Base-by-base conservation (phyloP, 768 basidiomycete species). In the Mycena belliarum region DNA sequence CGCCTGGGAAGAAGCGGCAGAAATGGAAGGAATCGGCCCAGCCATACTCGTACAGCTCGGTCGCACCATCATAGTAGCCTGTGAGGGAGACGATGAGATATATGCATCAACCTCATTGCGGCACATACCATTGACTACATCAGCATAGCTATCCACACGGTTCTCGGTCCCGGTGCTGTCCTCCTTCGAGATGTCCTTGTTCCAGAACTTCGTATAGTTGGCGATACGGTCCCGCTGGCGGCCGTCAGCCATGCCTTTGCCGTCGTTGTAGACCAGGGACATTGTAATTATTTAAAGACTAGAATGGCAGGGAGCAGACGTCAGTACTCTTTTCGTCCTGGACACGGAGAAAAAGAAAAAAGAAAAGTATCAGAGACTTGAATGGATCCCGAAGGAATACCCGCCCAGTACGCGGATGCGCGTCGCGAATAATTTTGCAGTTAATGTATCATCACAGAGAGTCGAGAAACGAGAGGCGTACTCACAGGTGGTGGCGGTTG, bases 41-140 rank as follows among this genome's bases (percentile, higher is more conserved):
- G 50, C 91, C 95, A 67, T 91, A 97, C 72, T 98, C 95, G 76
- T 98, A 97, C 57, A 98, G 78, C 69, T 93, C 86, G 4, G 96
- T 98, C 8, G 93, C 94, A 65, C 93, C 96, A 70, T 99, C 95
- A 65, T 98, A 99, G 77, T 96, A 98, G 41, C 94, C 94, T 93
- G 49, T n/a, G 20, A 6, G 29, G 29, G 29, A 32, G 12, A 12
- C 29, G 29, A 32, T n/a, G n/a, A n/a, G n/a, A 32, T 6, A 12
- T 32, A 6, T 6, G 29, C 29, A 32, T 6, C 12, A 32, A 12
- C 12, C 12, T 23, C 24, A 20, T 57, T 32, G 5, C 33, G 14
- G 21, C 81, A 52, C 49, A 92, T 15, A 60, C 59, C 94, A 63
- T 97, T 96, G 58, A 98, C 91, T 59, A 99, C 93, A 51, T 97